Base-by-base conservation (phyloP, 139 green algal species). In the Ostreobium quekettii region DNA sequence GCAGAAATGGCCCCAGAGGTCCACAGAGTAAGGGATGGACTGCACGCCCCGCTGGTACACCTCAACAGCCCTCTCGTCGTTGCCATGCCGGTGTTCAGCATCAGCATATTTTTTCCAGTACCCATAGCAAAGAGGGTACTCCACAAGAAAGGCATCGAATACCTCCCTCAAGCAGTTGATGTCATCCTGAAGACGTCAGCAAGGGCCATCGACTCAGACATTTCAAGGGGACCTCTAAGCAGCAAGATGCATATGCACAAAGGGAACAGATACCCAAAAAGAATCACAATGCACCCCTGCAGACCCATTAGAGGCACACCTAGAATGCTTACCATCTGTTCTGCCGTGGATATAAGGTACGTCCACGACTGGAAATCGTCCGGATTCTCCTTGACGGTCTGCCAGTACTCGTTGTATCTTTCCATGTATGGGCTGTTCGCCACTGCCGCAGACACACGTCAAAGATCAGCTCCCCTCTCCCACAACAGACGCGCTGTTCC, bases 81-180 rank as follows among this genome's bases (percentile, higher is more conserved):
- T 76, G 37, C 62, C 64, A 53, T 85, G 74, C 0, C 78, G 60
- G 29, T 46, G 26, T 59, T 86, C 75, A 2, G 80, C 79, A 47
- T 93, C 89, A 3, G 89, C 89, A 71, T 92, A 94, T 60, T 92
- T 92, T 65, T 92, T 92, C 89, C 89, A 95, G 74, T 95, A 95
- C 11, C 85, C 89, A 65, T 89, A 95, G 74, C 89, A 95, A 0
- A 95, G 79, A 1, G 89, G 89, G 42, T 82, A 94, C 32, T 86
- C 78, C 5, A 47, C 74, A 8, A 95, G 67, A 60, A 95, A 94
- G 3, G 56, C 59, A 42, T 95, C 86, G 61, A 86, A 95, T 5
- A 80, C 76, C 1, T 64, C 47, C 0, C 74, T 59, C 2, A 91
- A 57, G 31, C 76, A 74, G 7, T 84, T 74, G 0, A 90, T 61